These are phyloP conservation scores for Ogataea hybrid DNA, from an alignment of 1,139 yeast species.

Conservation along the genomic window DNA sequence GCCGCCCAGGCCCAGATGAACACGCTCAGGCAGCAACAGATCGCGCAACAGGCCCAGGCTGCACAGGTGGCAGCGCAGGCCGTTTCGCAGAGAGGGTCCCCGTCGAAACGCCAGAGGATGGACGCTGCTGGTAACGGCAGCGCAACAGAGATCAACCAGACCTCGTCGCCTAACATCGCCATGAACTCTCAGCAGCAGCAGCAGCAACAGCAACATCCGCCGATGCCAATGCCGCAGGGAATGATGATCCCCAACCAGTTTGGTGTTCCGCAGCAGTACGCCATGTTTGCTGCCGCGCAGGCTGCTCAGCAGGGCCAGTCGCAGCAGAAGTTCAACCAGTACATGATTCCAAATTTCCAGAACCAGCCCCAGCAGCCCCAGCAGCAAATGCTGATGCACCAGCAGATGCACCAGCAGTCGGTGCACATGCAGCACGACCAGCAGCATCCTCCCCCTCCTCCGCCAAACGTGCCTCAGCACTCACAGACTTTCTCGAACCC, in stretches of 20 bases:
- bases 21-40: conserved; percentile 26
- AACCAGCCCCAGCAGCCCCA: conserved; percentile 25
- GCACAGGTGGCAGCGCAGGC: conserved; percentile 20
- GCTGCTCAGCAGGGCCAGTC: conserved; percentile 20
- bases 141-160: conserved; percentile 12
- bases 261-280: conserved; percentile 28
- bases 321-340: conserved; percentile 22
- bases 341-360: conserved; percentile 25
- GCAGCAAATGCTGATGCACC: conserved; percentile 22
- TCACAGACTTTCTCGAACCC: conserved; percentile 18
- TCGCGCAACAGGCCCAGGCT: conserved; percentile 16
- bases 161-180: conserved; percentile 12
- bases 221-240: conserved; percentile 27
- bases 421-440: conserved; percentile 17
- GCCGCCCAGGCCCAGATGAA: conserved; percentile 30
- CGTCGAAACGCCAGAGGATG: conserved; percentile 45
- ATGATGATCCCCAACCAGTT: conserved; percentile 29
- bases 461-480: conserved; percentile 14
- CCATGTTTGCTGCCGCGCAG: conserved; percentile 24
- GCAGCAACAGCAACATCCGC: conserved; percentile 33
- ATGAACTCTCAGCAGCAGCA: conserved; percentile 14
- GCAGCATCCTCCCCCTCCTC: conserved; percentile 13
- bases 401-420: conserved; percentile 20
- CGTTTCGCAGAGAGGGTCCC: conserved; percentile 29
- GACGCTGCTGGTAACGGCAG: conserved; percentile 35